A percentile compares a stretch with the other conserved stretches of the same genome.
phyloP scores from a whole-genome alignment of 331 rosid genomes.

The Prunus yedoensis region DNA sequence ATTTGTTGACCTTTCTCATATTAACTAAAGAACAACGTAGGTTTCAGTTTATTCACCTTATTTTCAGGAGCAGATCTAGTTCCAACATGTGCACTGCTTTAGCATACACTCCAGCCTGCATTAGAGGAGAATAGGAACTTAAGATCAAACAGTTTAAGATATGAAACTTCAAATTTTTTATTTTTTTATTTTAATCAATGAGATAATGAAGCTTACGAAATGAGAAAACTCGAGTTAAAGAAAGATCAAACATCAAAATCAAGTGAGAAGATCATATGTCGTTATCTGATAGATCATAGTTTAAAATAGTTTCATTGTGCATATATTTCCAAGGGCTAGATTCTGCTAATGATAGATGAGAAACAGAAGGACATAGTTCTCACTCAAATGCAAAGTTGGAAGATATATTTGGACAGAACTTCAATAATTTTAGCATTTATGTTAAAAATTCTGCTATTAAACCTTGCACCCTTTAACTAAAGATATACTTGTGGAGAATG shows the following conservation, averaged over 20 bases:
- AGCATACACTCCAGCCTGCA: conserved; percentile 65
- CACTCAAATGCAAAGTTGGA: not conserved
- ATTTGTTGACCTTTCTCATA: not conserved
- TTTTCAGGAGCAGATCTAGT: conserved; percentile 67
- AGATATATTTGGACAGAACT: not conserved
- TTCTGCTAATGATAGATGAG: not conserved
- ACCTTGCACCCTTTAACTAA: not conserved
- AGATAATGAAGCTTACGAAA: not conserved
- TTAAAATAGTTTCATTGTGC: not conserved
- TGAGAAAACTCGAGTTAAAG: not conserved
- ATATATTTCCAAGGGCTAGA: not conserved
- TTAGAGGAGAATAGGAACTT: conserved; percentile 12
- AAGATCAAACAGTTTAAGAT: not conserved
- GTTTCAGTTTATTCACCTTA: conserved; percentile 46
- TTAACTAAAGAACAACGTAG: conserved; percentile 2
- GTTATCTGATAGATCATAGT: not conserved
- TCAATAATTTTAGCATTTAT: not conserved
- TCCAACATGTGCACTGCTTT: conserved; percentile 70
- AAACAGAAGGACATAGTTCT: not conserved
- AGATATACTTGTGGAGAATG: not conserved
- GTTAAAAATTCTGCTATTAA: not conserved
- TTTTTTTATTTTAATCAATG: not conserved
- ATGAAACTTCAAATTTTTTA: not conserved
- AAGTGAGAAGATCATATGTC: not conserved
- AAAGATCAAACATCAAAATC: not conserved